These are phyloP conservation scores for Lodderomyces pseudojiufengensis DNA, from an alignment of 1,139 yeast genomes.

Conservation along the genomic window DNA sequence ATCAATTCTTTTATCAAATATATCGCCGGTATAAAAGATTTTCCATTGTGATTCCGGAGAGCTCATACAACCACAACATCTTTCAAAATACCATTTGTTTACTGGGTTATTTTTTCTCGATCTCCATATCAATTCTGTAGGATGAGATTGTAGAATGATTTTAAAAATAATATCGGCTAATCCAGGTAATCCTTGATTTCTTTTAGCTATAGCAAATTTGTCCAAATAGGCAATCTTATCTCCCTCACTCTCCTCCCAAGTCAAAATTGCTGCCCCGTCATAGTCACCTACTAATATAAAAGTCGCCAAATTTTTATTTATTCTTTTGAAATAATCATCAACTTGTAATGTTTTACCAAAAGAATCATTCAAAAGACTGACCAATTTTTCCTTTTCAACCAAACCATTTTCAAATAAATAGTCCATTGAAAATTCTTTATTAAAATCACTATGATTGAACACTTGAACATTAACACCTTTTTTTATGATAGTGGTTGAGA, in stretches of 20 bases:
- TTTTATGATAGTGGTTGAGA: slow-evolving; percentile 76
- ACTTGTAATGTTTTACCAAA: slow-evolving; percentile 67
- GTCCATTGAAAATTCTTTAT: slow-evolving; percentile 30
- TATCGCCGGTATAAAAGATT: slow-evolving; percentile 63
- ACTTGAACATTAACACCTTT: slow-evolving; percentile 69
- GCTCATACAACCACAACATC: slow-evolving; percentile 71
- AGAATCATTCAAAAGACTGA: slow-evolving; percentile 68
- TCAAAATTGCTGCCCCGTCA: slow-evolving; percentile 91
- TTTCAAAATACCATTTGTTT: slow-evolving; percentile 95
- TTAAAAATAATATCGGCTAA: slow-evolving; percentile 92
- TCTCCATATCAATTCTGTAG: slow-evolving; percentile 81
- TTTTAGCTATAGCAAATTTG: slow-evolving; percentile 83
- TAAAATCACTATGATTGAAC: slow-evolving; percentile 32
- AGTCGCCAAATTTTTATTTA: slow-evolving; percentile 66
- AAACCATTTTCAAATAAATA: slow-evolving; percentile 45
- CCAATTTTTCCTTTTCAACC: slow-evolving; percentile 55
- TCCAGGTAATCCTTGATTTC: slow-evolving; percentile 86
- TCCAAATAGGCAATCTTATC: slow-evolving; percentile 67
- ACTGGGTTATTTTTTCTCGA: slow-evolving; percentile 84
- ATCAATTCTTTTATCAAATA: slow-evolving; percentile 35
- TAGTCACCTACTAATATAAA: slow-evolving; percentile 87
- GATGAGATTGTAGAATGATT: slow-evolving; percentile 65
- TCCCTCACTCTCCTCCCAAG: slow-evolving; percentile 51
- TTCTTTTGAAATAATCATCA: slow-evolving; percentile 60
- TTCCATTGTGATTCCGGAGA: slow-evolving; percentile 58